Base-by-base conservation (phyloP, 192 early-diverging fungal genomes). In the Umbelopsis ramanniana region DNA sequence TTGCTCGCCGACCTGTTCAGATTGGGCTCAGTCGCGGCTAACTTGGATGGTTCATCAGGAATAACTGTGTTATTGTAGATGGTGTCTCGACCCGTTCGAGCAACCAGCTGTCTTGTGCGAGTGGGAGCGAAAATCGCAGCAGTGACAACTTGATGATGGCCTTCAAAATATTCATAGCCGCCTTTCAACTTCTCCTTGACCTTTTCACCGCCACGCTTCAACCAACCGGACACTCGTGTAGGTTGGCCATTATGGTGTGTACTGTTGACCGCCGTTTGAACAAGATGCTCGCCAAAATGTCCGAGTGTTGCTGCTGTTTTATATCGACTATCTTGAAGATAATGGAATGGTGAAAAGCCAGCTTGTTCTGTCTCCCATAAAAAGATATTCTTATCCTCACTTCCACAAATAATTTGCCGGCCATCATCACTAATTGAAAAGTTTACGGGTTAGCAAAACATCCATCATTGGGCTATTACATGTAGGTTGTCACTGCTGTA, bases 351-450 rank as follows among this genome's bases (percentile, higher is more conserved):
- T 22, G 53, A 74, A 35, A 68, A 67, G 10, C 67, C 66, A 11
- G 79, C 53, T 38, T 83, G 83, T 48, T 84, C 81, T 12, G 87
- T 84, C 35, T 83, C 78, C 87, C 93, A 96, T 38, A 97, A 78
- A 74, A 92, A 94, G 4, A 95, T 83, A 66, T 86, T 80, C 26
- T 84, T 76, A 76, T 95, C 91, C 71, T 97, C 96, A 15, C 90
- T 93, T 6, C 93, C 93, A 67, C 88, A 90, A 38, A 97, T 86
- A 35, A 96, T 92, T 72, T 89, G 95, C 68, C 83, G 74, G 23
- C 91, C 92, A 76, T 95, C 90, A 54, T 89, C 85, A 43, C 91
- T 84, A 68, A 17, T 48, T 21, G 24, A 2, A 52, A 23, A 6
- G 46, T 10, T 26, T 55, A 63, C 11, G 17, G n/a, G 37, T 66